Conservation (phyloP, 2,329 filamentous ascomycete genomes). For the Ophiostoma quercus region DNA sequence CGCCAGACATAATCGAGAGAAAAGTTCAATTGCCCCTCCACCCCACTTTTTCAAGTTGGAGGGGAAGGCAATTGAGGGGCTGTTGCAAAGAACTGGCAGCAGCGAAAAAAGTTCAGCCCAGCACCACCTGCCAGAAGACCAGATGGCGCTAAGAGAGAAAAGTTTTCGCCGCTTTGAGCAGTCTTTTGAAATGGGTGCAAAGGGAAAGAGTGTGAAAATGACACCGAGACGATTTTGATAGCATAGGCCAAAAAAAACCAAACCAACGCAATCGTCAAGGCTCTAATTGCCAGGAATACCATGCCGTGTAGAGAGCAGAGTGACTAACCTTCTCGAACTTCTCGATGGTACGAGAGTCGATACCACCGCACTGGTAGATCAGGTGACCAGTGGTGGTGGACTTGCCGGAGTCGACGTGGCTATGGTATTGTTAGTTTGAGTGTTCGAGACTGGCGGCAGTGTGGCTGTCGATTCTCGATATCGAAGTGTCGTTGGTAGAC, state of each 20-base stretch:
- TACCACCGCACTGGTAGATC: conserved; percentile 99
- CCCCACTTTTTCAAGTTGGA: conserved; percentile 25
- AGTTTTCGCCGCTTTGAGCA: conserved; percentile 17
- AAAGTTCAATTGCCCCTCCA: conserved; percentile 24
- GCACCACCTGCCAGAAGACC: conserved; percentile 21
- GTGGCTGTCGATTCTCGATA: not conserved
- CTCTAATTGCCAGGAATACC: not conserved
- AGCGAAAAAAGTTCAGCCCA: not conserved
- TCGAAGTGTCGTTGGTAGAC: conserved; percentile 8
- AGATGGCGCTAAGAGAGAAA: conserved; percentile 29
- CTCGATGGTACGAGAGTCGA: conserved; percentile 99
- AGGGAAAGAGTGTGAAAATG: conserved; percentile 7
- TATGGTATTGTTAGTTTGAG: conserved; percentile 32
- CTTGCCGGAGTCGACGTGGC: conserved; percentile 99
- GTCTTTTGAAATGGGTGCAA: conserved; percentile 14
- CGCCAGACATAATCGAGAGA: not conserved
- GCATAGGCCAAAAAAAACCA: not conserved
- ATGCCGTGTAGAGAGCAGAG: not conserved
- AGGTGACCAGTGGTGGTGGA: conserved; percentile 91
- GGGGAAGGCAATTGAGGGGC: conserved; percentile 17
- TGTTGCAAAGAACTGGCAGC: conserved; percentile 23
- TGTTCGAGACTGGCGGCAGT: not conserved
- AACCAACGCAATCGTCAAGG: not conserved
- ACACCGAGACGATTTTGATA: not conserved
- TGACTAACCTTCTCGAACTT: conserved; percentile 99